Evolutionary conservation across 78 protist genomes (phyloP).

Genomic region (Blattamonas nauphoetae): DNA sequence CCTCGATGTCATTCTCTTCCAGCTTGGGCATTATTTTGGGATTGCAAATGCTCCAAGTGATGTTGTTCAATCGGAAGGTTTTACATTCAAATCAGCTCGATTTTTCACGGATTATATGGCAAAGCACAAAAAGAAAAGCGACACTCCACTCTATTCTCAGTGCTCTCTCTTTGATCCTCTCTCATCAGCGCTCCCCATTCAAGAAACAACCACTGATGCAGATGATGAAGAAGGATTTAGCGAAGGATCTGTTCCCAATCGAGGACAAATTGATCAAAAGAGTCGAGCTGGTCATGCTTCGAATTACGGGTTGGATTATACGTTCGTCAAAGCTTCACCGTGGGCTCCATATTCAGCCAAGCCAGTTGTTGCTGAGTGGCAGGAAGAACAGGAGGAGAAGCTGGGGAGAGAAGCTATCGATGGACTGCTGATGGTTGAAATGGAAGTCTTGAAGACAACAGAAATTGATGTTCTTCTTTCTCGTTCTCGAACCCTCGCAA

Average conservation of each 20-base stretch:
- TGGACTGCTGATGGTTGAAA: background rate
- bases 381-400: background rate
- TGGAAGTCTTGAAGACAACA: background rate
- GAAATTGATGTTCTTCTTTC: background rate
- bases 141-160: background rate
- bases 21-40: background rate
- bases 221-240: background rate
- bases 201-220: background rate
- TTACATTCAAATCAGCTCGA: background rate
- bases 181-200: background rate
- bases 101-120: background rate
- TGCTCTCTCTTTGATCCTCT: background rate
- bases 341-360: background rate
- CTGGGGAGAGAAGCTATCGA: background rate
- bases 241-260: background rate
- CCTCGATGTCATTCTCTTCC: background rate
- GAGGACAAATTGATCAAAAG: background rate
- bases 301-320: background rate
- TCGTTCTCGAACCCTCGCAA: background rate
- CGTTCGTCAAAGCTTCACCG: background rate
- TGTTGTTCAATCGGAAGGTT: background rate
- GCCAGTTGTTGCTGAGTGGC: background rate
- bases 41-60: background rate
- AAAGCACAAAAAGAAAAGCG: background rate
- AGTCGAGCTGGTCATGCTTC: background rate